These are phyloP conservation scores for Cadophora gregata DNA, from an alignment of 2,329 filamentous ascomycete species.

Conservation along the genomic window DNA sequence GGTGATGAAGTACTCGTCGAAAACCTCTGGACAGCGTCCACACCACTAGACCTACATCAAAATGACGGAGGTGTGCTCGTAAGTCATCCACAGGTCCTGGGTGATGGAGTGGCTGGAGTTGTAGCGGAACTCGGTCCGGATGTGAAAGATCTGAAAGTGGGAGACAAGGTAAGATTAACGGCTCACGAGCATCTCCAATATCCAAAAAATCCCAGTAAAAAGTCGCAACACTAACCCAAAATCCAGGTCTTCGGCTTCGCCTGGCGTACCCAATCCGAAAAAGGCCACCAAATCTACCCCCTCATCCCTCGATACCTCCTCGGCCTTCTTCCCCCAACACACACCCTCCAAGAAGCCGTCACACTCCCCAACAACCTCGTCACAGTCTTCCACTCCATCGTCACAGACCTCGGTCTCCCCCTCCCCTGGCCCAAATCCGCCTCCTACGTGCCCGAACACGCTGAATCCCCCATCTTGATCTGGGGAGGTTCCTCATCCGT, in stretches of 20 bases:
- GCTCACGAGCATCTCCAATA: neutral
- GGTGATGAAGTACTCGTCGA: conserved; percentile 58
- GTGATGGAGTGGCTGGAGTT: conserved; percentile 57
- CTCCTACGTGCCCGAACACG: conserved; percentile 27
- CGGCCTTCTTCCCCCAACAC: conserved; percentile 51
- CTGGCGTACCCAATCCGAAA: conserved; percentile 53
- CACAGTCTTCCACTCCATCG: conserved; percentile 62
- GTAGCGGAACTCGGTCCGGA: conserved; percentile 56
- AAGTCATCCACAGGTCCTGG: conserved; percentile 55
- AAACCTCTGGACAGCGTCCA: conserved; percentile 64
- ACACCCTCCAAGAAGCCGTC: conserved; percentile 51
- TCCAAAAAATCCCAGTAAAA: conserved; percentile 6
- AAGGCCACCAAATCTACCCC: conserved; percentile 61
- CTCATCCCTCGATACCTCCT: conserved; percentile 58
- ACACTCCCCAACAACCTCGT: conserved; percentile 64
- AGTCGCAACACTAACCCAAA: too few relatives aligned
- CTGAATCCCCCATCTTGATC: conserved; percentile 45
- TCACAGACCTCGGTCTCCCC: conserved; percentile 56
- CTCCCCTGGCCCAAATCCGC: conserved; percentile 58
- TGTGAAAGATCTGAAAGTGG: conserved; percentile 52
- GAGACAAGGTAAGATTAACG: conserved; percentile 55
- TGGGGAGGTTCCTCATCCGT: conserved; percentile 46
- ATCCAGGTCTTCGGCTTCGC: conserved; percentile 55
- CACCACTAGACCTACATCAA: conserved; percentile 66
- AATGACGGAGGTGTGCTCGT: conserved; percentile 64